Conservation (phyloP, 2,329 filamentous ascomycete species). For the Arthrocladium fulminans region DNA sequence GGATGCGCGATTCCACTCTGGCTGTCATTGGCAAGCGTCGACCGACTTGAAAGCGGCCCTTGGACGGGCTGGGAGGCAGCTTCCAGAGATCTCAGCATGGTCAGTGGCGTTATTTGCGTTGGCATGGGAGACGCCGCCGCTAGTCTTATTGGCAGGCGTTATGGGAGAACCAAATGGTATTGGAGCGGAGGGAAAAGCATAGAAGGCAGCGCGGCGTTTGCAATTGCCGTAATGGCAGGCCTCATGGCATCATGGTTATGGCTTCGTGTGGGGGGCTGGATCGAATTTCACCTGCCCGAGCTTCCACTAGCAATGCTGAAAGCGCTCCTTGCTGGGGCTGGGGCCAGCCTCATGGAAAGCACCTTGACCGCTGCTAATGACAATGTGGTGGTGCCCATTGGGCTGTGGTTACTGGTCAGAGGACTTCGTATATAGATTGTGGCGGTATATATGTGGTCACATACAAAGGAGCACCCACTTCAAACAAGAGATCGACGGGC, state of each 20-base stretch:
- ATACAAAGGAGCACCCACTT: no score
- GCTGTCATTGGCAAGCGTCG: constrained; percentile 67
- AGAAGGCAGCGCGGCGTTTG: constrained; percentile 77
- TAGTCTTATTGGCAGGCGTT: constrained; percentile 77
- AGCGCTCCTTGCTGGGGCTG: constrained; percentile 60
- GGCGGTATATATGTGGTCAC: no score
- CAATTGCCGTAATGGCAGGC: constrained; percentile 65
- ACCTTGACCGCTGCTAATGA: constrained; percentile 95
- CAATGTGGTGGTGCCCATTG: constrained; percentile 91
- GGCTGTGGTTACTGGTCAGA: constrained; percentile 86
- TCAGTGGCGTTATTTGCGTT: constrained; percentile 86
- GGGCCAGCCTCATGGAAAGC: constrained; percentile 86
- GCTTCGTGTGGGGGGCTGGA: constrained; percentile 68
- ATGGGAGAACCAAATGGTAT: constrained; percentile 81
- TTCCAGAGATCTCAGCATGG: constrained; percentile 72
- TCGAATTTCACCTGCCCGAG: constrained; percentile 11
- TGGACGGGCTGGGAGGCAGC: constrained; percentile 68
- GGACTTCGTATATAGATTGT: constrained; percentile 44
- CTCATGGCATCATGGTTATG: constrained; percentile 62
- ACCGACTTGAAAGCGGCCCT: constrained; percentile 47
- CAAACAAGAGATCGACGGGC: no score
- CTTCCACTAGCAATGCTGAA: constrained; percentile 40
- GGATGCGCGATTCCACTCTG: constrained; percentile 92
- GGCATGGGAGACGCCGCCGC: constrained; percentile 92
- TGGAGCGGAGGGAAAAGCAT: constrained; percentile 96